Base-by-base conservation (phyloP, 805 yeast genomes). In the Yarrowia keelungensis region DNA sequence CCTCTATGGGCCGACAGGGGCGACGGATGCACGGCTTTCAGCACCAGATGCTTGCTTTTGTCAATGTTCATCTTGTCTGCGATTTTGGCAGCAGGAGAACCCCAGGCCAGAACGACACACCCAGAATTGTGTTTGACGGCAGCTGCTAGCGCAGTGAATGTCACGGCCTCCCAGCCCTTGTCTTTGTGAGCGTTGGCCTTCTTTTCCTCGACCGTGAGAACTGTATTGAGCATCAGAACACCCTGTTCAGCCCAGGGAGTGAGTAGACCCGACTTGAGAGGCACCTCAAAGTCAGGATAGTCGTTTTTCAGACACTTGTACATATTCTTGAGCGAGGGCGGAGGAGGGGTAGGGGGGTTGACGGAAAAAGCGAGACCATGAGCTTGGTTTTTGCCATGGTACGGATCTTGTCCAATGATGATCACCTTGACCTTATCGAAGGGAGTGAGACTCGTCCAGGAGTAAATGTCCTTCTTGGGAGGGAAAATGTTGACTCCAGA, bases 321-420 rank as follows among this genome's bases (percentile, higher is more conserved):
- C 69, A 95, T 95, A 76, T 95, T 95, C 61, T 85, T 82, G 69
- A 95, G 81, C 1, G 97, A 92, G 1, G 96, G 95, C 0, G 99
- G 98, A 1, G 95, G 89, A 1, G 87, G 86, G 0, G 92, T 88
- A 1, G 97, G 97, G 41, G 90, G 89, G 69, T 86, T 83, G 0
- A 95, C 98, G 22, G 96, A 90, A 73, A 95, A 95, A 3, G 99
- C 98, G 38, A 95, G 80, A 0, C 99, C 99, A 75, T 95, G 99
- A 0, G 99, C 99, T 77, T 95, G 99, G 76, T 90, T 90, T 73
- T 79, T 78, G 76, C 92, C 92, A 78, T 95, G 99, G 76, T 95
- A 95, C 0, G 99, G 99, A 76, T 95, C 99, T 77, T 95, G 99
- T 0, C 99, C 99, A 54, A 95, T 80, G 12, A 95, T 84, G 1